phyloP scores from a whole-genome alignment of 208 protist genomes.

The Vickermania ingenoplastis region DNA sequence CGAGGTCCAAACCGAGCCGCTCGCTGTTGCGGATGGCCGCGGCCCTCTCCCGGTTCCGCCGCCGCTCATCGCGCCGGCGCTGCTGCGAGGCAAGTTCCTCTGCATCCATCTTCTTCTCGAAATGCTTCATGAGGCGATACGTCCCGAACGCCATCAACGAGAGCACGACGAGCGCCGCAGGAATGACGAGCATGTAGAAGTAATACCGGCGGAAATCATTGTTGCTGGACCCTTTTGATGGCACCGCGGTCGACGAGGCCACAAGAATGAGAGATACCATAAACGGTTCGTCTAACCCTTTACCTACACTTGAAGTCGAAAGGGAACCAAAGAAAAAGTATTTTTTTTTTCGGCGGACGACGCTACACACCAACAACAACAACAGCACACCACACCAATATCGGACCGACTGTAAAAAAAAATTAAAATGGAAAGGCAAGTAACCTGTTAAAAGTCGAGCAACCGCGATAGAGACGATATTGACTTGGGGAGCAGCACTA shows the following conservation, averaged over 20 bases:
- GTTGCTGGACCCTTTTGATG: not conserved
- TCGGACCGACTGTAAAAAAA: too few species aligned
- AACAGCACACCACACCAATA: not conserved
- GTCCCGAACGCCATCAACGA: not conserved
- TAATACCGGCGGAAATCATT: not conserved
- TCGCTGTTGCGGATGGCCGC: not conserved
- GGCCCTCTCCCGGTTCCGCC: not conserved
- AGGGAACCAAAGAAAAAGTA: not conserved
- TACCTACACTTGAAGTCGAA: not conserved
- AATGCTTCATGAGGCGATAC: not conserved
- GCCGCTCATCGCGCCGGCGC: not conserved
- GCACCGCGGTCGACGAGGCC: not conserved
- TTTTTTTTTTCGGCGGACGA: not conserved
- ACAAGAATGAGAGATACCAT: not conserved
- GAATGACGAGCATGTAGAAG: not conserved
- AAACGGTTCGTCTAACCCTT: not conserved
- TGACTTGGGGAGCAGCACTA: too few species aligned
- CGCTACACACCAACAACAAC: not conserved
- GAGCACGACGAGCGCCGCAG: not conserved
- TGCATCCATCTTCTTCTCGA: not conserved
- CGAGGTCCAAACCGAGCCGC: not conserved
- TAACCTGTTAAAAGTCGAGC: too few species aligned
- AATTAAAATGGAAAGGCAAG: too few species aligned
- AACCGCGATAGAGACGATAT: too few species aligned
- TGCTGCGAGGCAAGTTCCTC: not conserved